A percentile compares a stretch with the other conserved stretches of the same genome.
phyloP scores from a whole-genome alignment of 1,284 basidiomycete genomes.

The Chondrostereum purpureum region DNA sequence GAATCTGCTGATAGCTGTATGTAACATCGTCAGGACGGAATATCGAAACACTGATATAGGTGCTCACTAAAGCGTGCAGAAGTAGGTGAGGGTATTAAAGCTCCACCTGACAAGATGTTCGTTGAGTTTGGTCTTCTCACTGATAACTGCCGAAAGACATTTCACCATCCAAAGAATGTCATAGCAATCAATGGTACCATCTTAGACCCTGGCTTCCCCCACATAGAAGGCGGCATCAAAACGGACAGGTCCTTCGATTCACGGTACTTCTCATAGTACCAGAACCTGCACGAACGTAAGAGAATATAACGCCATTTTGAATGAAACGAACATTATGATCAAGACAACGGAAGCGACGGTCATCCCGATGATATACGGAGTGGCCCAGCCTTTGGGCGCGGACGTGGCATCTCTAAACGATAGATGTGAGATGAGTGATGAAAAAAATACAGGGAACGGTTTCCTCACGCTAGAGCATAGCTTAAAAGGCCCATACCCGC shows the following conservation, averaged over 20 bases:
- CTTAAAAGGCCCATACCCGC: slow-evolving; percentile 25
- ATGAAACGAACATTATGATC: slow-evolving; percentile 15
- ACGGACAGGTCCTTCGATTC: slow-evolving; percentile 23
- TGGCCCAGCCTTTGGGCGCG: slow-evolving; percentile 25
- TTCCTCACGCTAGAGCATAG: slow-evolving; percentile 26
- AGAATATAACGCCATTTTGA: too few species aligned
- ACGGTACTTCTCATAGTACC: slow-evolving; percentile 26
- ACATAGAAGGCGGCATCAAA: slow-evolving; percentile 29
- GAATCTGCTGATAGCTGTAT: slow-evolving; percentile 28
- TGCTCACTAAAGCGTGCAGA: slow-evolving; percentile 22
- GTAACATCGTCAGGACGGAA: not conserved
- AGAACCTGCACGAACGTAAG: slow-evolving; percentile 11
- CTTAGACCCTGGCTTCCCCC: slow-evolving; percentile 25
- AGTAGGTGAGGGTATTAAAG: slow-evolving; percentile 28
- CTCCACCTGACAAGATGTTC: slow-evolving; percentile 8
- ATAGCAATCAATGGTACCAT: slow-evolving; percentile 24
- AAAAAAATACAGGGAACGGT: too few species aligned
- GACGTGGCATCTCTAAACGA: slow-evolving; percentile 26
- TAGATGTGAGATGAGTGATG: slow-evolving; percentile 2
- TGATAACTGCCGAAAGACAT: not conserved
- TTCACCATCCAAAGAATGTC: slow-evolving; percentile 29
- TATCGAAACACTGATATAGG: not conserved
- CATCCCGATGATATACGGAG: slow-evolving; percentile 25
- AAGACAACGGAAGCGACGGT: slow-evolving; percentile 23
- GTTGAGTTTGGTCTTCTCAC: not conserved